Percentiles rank a stretch among this genome's conserved stretches.
Evolutionary conservation across 1,284 basidiomycete species (phyloP).

Genomic region (Cryptococcus maquisensis): DNA sequence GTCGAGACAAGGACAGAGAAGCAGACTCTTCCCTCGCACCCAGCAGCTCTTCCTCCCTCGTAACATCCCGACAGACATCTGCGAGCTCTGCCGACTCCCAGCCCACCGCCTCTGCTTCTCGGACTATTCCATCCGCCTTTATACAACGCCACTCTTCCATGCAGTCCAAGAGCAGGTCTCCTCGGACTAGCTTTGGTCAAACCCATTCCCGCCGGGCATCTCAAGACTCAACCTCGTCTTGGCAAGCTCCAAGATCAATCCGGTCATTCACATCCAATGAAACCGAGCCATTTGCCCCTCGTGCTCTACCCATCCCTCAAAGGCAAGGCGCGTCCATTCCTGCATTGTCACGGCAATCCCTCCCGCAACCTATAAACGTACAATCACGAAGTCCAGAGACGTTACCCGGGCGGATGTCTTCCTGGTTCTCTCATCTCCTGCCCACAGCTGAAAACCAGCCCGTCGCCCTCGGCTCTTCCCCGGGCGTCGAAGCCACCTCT

Average conservation of each 20-base stretch:
- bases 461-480: background rate
- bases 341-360: slow-evolving; percentile 22
- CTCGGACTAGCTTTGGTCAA: slow-evolving; percentile 7
- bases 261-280: slow-evolving; percentile 20
- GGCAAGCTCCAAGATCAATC: slow-evolving; percentile 16
- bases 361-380: slow-evolving; percentile 21
- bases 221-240: slow-evolving; percentile 32
- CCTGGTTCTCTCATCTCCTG: slow-evolving; percentile 45
- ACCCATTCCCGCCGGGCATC: slow-evolving; percentile 24
- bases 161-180: slow-evolving; percentile 11
- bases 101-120: slow-evolving; percentile 8
- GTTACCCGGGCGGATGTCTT: slow-evolving; percentile 35
- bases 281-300: slow-evolving; percentile 15
- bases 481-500: background rate
- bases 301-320: slow-evolving; percentile 23
- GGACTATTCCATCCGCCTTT: slow-evolving; percentile 13
- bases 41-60: slow-evolving; percentile 12
- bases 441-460: slow-evolving; percentile 21
- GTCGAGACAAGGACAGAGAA: slow-evolving; percentile 23
- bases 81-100: slow-evolving; percentile 35
- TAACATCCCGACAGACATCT: slow-evolving; percentile 30
- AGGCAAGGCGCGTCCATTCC: slow-evolving; percentile 35
- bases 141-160: slow-evolving; percentile 17
- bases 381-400: slow-evolving; percentile 16
- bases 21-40: slow-evolving; percentile 7